Evolutionary conservation across 176 grass and related monocot genomes (phyloP), one percentile per base, ranked within the genome.

Genomic region (Themeda triandra): DNA sequence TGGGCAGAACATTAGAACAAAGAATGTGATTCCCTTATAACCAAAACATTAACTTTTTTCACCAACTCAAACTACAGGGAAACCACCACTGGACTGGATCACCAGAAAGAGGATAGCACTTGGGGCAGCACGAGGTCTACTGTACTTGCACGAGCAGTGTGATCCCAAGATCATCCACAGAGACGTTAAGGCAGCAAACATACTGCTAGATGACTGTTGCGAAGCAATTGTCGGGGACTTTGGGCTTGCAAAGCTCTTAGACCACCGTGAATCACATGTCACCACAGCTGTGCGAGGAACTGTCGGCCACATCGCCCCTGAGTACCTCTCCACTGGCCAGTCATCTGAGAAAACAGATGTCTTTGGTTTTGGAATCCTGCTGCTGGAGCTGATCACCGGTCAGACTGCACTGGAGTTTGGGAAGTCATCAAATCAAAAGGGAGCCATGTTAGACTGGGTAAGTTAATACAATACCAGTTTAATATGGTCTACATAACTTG

Each of bases 341-440:
- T 95, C 93, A 27, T 97, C 94, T 14, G 94, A 97, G 81, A 97
- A 97, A 86, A 97, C 94, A 12, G 94, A 97, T 14, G 92, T 97
- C 27, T 97, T 92, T 28, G 94, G 94, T 29, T 97, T 97, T 28
- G 94, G 94, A 63, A 91, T 97, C 75, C 86, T 97, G 30, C 83
- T 97, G 32, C 87, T 97, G 6, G 94, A 97, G 51, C 76, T 97
- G 58, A 93, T 94, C 66, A 97, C 94, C 1, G 94, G 94, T 21
- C 88, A 91, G 46, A 93, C 86, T 17, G 94, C 94, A 29, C 63
- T 97, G 33, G 91, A 97, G 82, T 93, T 97, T 13, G 94, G 94
- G 0, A 97, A 97, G 59, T 84, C 91, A 29, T 89, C 91, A 82
- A 93, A 90, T 88, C 91, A 97, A 85, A 97, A 97, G 82, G 94